phyloP scores from a whole-genome alignment of 345 rosid genomes.

The Gossypium bickii region DNA sequence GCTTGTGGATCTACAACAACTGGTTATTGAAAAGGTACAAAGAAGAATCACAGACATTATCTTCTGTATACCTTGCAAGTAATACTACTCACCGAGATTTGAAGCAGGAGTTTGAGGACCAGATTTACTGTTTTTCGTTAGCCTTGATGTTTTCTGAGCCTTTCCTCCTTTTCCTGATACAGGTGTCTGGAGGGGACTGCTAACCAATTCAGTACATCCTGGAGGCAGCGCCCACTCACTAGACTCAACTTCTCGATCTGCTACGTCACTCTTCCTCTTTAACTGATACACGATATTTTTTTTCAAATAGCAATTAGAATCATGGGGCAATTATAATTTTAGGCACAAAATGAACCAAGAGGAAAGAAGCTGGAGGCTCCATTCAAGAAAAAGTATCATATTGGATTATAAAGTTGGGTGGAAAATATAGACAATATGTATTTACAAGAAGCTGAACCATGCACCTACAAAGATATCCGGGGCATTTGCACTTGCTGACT shows the following conservation, averaged over 20 bases:
- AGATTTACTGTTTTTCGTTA: conserved; percentile 50
- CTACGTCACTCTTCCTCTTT: conserved; percentile 67
- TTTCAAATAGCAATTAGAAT: conserved; percentile 7
- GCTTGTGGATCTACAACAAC: conserved; percentile 6
- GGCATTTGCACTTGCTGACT: background rate
- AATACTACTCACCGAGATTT: conserved; percentile 53
- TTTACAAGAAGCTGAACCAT: conserved; percentile 6
- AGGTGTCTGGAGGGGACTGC: conserved; percentile 66
- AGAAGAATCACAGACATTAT: background rate
- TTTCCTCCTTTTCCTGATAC: conserved; percentile 74
- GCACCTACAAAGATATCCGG: background rate
- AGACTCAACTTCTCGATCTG: conserved; percentile 51
- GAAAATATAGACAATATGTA: background rate
- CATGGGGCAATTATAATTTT: too few species aligned
- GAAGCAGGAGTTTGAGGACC: conserved; percentile 58
- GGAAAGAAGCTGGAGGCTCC: too few species aligned
- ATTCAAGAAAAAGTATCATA: too few species aligned
- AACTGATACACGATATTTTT: conserved; percentile 33
- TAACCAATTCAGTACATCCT: conserved; percentile 43
- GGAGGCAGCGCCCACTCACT: conserved; percentile 44
- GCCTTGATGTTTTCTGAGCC: conserved; percentile 61
- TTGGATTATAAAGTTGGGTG: too few species aligned
- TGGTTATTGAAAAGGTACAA: background rate
- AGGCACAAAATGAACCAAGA: too few species aligned
- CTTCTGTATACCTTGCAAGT: background rate